These are phyloP conservation scores for Cryptococcus sp. DNA, from an alignment of 1,284 basidiomycete genomes.

Conservation along the genomic window DNA sequence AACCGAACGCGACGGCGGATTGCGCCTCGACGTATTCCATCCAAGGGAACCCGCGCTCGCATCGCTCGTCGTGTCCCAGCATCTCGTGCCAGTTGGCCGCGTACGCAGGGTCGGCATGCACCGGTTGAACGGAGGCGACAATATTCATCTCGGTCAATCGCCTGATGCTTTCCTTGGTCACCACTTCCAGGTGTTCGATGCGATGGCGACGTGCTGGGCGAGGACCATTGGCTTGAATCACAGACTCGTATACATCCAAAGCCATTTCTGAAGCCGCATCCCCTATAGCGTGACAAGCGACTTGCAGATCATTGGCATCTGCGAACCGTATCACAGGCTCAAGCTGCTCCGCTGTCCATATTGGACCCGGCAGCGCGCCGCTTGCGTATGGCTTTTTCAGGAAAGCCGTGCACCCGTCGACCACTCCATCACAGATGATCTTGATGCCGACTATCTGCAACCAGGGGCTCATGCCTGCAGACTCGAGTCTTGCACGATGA, in stretches of 20 bases:
- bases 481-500: conserved; percentile 19
- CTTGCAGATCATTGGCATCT: conserved; percentile 32
- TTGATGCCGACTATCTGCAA: conserved; percentile 38
- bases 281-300: conserved; percentile 38
- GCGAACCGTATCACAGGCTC: conserved; percentile 25
- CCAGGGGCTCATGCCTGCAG: conserved; percentile 16
- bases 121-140: conserved; percentile 34
- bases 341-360: conserved; percentile 32
- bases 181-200: conserved; percentile 40
- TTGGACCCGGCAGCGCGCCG: conserved; percentile 25
- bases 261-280: conserved; percentile 37
- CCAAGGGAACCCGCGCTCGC: conserved; percentile 33
- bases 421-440: conserved; percentile 39
- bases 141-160: conserved; percentile 29
- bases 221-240: conserved; percentile 21
- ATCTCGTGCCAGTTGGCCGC: conserved; percentile 26
- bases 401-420: conserved; percentile 38
- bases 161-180: conserved; percentile 21
- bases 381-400: conserved; percentile 32
- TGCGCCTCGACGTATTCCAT: conserved; percentile 25
- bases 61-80: conserved; percentile 30
- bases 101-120: conserved; percentile 37
- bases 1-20: conserved; percentile 30
- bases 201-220: conserved; percentile 22
- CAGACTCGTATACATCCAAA: conserved; percentile 32